Percentiles rank a stretch among this genome's conserved stretches.
These are phyloP conservation scores for Podospora conica DNA, from an alignment of 495 filamentous ascomycete genomes.

Conservation along the genomic window DNA sequence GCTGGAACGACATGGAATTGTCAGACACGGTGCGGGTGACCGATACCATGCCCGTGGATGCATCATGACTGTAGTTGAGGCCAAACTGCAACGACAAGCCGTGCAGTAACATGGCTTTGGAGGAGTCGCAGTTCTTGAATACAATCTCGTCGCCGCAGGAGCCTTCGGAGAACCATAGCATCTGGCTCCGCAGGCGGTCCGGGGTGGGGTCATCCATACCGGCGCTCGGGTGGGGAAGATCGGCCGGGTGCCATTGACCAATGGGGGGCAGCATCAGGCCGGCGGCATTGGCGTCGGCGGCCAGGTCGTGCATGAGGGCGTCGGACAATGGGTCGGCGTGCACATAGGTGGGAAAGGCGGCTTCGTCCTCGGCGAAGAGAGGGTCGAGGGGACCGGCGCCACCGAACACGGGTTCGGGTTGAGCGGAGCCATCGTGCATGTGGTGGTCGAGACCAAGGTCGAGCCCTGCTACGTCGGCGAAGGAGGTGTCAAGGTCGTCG, in stretches of 20 bases:
- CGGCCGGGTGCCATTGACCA: not conserved
- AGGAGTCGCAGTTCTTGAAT: slow-evolving; percentile 27
- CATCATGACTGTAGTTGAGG: slow-evolving; percentile 23
- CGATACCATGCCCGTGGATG: slow-evolving; percentile 13
- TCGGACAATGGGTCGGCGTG: not conserved
- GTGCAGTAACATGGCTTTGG: slow-evolving; percentile 24
- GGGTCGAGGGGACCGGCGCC: slow-evolving; percentile 12
- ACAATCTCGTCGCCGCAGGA: slow-evolving; percentile 26
- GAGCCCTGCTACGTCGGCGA: slow-evolving; percentile 7
- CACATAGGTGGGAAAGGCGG: slow-evolving; percentile 7
- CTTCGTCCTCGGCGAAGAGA: slow-evolving; percentile 27
- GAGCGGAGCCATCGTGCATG: not conserved
- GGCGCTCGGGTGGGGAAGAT: not conserved
- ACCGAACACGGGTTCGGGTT: not conserved
- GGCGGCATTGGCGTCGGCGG: not conserved
- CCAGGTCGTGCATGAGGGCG: not conserved
- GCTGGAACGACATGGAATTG: slow-evolving; percentile 2
- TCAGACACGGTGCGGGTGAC: slow-evolving; percentile 13
- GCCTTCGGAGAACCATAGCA: slow-evolving; percentile 23
- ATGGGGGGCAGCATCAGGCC: not conserved
- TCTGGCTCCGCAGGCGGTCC: slow-evolving; percentile 21
- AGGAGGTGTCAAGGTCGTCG: slow-evolving; percentile 11
- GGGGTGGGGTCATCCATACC: slow-evolving; percentile 5
- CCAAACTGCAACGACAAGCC: slow-evolving; percentile 23
- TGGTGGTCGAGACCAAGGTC: not conserved